These are phyloP conservation scores for Aspergillus conjunctus DNA, from an alignment of 495 filamentous ascomycete species.

Conservation along the genomic window DNA sequence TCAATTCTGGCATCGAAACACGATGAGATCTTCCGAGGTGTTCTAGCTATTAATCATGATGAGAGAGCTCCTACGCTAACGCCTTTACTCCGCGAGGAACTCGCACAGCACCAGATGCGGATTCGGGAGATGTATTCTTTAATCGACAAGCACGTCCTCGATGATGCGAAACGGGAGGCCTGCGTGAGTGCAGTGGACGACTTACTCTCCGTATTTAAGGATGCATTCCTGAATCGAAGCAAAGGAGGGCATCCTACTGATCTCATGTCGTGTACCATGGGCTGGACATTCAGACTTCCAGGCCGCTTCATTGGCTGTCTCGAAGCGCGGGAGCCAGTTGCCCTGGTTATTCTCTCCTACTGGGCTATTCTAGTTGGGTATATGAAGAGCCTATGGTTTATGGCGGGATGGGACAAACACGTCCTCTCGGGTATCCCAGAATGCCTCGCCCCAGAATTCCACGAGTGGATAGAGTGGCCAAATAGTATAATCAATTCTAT, in stretches of 20 bases:
- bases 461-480: slow-evolving; percentile 40
- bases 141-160: slow-evolving; percentile 15
- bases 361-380: slow-evolving; percentile 44
- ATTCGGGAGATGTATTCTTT: slow-evolving; percentile 22
- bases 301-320: slow-evolving; percentile 35
- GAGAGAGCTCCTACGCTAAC: slow-evolving; percentile 7
- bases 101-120: slow-evolving; percentile 24
- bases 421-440: slow-evolving; percentile 35
- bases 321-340: slow-evolving; percentile 38
- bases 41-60: slow-evolving; percentile 16
- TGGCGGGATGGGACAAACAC: slow-evolving; percentile 42
- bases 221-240: slow-evolving; percentile 27
- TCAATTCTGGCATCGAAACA: slow-evolving; percentile 32
- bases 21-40: slow-evolving; percentile 34
- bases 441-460: slow-evolving; percentile 27
- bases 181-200: slow-evolving; percentile 22
- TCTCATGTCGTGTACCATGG: slow-evolving; percentile 35
- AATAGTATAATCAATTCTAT: neutral
- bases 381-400: slow-evolving; percentile 42
- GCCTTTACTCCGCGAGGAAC: slow-evolving; percentile 21
- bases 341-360: slow-evolving; percentile 43
- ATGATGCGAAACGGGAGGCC: neutral
- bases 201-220: slow-evolving; percentile 25
- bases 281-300: slow-evolving; percentile 41
- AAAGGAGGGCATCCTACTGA: slow-evolving; percentile 13